phyloP scores from a whole-genome alignment of 495 filamentous ascomycete species.

The Collariella sp. region DNA sequence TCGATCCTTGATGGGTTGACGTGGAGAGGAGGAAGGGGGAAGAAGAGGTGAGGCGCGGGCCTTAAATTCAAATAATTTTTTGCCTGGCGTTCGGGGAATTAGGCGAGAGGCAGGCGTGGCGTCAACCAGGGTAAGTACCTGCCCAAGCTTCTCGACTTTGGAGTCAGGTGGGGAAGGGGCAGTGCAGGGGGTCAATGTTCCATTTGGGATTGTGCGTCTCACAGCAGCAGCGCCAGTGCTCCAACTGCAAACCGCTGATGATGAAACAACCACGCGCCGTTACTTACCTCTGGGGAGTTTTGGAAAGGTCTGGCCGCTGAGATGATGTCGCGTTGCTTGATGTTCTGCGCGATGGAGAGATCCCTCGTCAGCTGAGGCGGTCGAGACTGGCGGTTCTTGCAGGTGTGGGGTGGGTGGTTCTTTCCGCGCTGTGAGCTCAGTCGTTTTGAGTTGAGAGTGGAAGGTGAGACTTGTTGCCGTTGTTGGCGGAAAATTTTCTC shows the following conservation, averaged over 20 bases:
- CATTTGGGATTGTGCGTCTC: background rate
- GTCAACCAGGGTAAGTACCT: slow-evolving; percentile 24
- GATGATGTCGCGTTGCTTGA: too few relatives aligned
- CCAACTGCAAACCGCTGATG: background rate
- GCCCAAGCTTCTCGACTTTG: slow-evolving; percentile 7
- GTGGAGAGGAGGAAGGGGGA: slow-evolving; percentile 36
- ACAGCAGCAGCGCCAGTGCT: too few relatives aligned
- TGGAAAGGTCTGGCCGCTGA: too few relatives aligned
- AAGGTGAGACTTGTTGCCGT: too few relatives aligned
- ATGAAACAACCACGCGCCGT: background rate
- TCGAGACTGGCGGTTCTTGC: too few relatives aligned
- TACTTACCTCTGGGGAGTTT: too few relatives aligned
- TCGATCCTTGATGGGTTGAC: slow-evolving; percentile 41
- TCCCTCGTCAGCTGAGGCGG: too few relatives aligned
- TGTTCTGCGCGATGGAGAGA: too few relatives aligned
- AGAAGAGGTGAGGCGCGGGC: slow-evolving; percentile 31
- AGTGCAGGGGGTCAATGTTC: slow-evolving; percentile 2
- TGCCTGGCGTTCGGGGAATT: slow-evolving; percentile 32
- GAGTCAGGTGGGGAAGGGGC: slow-evolving; percentile 13
- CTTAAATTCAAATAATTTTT: slow-evolving; percentile 45
- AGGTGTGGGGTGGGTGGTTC: too few relatives aligned
- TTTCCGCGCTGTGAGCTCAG: too few relatives aligned
- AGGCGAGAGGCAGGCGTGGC: slow-evolving; percentile 31
- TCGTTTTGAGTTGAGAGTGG: too few relatives aligned
- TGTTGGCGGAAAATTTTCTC: too few relatives aligned